Base-by-base conservation (phyloP, 2,329 filamentous ascomycete species). In the Colletotrichum viniferum region DNA sequence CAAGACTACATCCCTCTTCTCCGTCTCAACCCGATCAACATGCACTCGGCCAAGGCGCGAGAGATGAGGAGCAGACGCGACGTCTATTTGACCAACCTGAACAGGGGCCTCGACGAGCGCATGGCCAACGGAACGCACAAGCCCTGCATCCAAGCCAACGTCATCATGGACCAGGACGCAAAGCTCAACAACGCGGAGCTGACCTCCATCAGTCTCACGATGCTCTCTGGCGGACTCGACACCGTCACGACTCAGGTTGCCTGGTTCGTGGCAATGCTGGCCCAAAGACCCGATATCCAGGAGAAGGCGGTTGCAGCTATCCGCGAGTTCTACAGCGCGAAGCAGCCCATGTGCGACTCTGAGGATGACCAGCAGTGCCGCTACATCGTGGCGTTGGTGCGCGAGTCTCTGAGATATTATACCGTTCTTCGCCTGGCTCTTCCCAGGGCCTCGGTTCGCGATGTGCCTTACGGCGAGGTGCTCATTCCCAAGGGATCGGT, bases 71-170 rank as follows among this genome's bases (percentile, higher is more conserved):
- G 85, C 68, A 86, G 92, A 14, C 86, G 92, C 18, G 92, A 93
- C 79, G 88, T 87, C 24, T 94, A 93, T 77, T 83, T 94, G 43
- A 88, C 84, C 0, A 85, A 83, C 10, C 82, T 94, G 24, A 93
- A 93, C 78, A 81, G 84, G 4, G 90, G 90, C 4, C 83, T 94
- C 8, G 90, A 93, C 72, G 87, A 90, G 26, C 86, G 90, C 1
- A 93, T 94, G 84, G 87, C 87, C 65, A 89, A 90, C 60, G 91
- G 91, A 0, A 91, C 85, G 0, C 88, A 93, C 79, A 88, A 89
- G 77, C 91, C 92, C 1, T 94, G 92, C 79, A 94, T 94, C 58
- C 92, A 93, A 76, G 91, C 91, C 5, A 94, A 93, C 76, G 88
- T 93, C 36, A 92, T 93, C 74, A 83, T 89, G 62, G 92, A 93